Percentiles rank a stretch among this genome's conserved stretches.
phyloP scores from a whole-genome alignment of 2,329 filamentous ascomycete genomes.

The Epichloe bromicola region DNA sequence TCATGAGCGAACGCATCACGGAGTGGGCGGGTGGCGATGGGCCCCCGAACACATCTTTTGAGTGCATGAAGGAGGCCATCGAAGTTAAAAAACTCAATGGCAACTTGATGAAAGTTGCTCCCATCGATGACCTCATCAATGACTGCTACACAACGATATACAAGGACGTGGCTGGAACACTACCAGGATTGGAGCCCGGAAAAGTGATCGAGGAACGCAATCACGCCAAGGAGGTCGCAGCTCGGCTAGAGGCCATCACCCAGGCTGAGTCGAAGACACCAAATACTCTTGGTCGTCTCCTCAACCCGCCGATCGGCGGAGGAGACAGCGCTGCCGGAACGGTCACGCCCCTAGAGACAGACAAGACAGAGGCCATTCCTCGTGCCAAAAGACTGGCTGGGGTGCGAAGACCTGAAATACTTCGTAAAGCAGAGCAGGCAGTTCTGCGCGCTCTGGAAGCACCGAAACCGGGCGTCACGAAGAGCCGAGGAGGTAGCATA shows the following conservation, averaged over 20 bases:
- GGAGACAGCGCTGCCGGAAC: slow-evolving; percentile 23
- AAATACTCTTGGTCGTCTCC: slow-evolving; percentile 27
- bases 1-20: slow-evolving; percentile 38
- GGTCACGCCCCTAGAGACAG: slow-evolving; percentile 23
- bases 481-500: slow-evolving; percentile 37
- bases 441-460: slow-evolving; percentile 38
- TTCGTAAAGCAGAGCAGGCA: slow-evolving; percentile 49
- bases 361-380: slow-evolving; percentile 28
- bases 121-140: slow-evolving; percentile 86
- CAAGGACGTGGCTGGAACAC: slow-evolving; percentile 46
- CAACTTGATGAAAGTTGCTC: slow-evolving; percentile 69
- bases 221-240: slow-evolving; percentile 28
- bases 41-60: slow-evolving; percentile 29
- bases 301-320: slow-evolving; percentile 29
- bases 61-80: slow-evolving; percentile 43
- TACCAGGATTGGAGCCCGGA: slow-evolving; percentile 39
- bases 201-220: slow-evolving; percentile 33
- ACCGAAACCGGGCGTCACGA: slow-evolving; percentile 28
- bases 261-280: slow-evolving; percentile 15
- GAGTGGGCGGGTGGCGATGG: slow-evolving; percentile 37
- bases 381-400: slow-evolving; percentile 27
- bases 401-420: slow-evolving; percentile 42
- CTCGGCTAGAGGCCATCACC: slow-evolving; percentile 20
- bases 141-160: slow-evolving; percentile 79
- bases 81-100: slow-evolving; percentile 64